Evolutionary conservation across 768 basidiomycete species (phyloP), one percentile per base, ranked within the genome.

Genomic region (Amanita rubescens): DNA sequence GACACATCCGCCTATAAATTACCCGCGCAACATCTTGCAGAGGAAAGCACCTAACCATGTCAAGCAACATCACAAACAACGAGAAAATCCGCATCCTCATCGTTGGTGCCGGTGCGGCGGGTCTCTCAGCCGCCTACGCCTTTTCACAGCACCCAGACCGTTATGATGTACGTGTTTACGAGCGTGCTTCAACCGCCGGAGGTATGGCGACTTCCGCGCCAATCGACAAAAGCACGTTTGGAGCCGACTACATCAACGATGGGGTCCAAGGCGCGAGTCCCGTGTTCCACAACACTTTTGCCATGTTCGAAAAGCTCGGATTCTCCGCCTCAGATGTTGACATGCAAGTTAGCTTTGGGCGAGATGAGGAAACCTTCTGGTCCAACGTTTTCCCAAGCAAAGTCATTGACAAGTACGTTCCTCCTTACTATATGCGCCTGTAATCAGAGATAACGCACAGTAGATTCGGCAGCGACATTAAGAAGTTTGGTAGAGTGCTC

Each of bases 251-350:
- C 39, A 66, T 69, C 55, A 69, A 69, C 41, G 67, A 69, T 49
- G 67, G 66, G 11, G 65, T 69, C 0, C 67, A 69, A 55, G 67
- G 67, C 47, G 67, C 65, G 3, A 67, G 62, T 43, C 67, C 63
- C 8, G 62, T 64, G 12, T 69, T 66, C 55, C 55, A 66, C 38
- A 67, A 67, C 49, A 66, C 68, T 1, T 68, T 64, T 43, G 64
- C 67, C 10, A 58, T 68, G 46, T 67, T 69, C 25, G 61, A 69
- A n/a, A 60, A 47, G n/a, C 58, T 66, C 10, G 67, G 65, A 8
- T 67, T 66, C 56, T 58, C 54, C 35, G 60, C 63, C 4, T 59
- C 63, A 35, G 63, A 65, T 41, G 63, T 69, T 19, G 65, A 58
- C 17, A 65, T 68, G 60, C 68, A 68, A 53, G 65, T 68, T 24